Evolutionary conservation across 1,284 basidiomycete genomes (phyloP), one percentile per base, ranked within the genome.

Genomic region (Anthracocystis setariae): DNA sequence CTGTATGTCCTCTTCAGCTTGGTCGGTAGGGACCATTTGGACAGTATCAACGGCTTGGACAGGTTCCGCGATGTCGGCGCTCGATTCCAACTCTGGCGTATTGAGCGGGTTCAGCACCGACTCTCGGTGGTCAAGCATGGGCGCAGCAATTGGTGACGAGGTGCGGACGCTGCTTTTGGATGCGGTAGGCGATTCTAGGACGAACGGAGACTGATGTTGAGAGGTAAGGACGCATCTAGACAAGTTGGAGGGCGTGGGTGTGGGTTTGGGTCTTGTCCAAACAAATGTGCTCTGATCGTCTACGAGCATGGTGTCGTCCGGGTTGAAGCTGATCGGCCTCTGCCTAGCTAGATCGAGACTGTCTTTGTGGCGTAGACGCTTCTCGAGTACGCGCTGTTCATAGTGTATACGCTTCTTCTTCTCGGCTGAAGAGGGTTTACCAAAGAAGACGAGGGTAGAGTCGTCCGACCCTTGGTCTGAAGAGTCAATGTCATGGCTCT

Each of bases 341-440:
- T 53, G 37, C 10, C 70, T 46, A 3, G 73, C 57, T 3, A 74
- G 54, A 43, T 72, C 69, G 29, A 74, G 66, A 29, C 73, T 74
- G 40, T 74, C 73, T 33, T 67, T 72, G 49, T 67, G 68, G 20
- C 58, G 56, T 37, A 74, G 62, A 21, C 66, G 61, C 33, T 66
- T 68, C 23, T 72, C 58, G 15, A 72, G 51, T 3, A 74, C 55
- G 12, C 56, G 53, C 37, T 66, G 57, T 40, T 74, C 73, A 37
- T 74, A 74, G 29, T 69, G 60, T n/a, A 65, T 17, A 20, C 73
- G 60, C 53, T 62, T 67, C 51, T 73, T 67, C 47, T 65, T 59
- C 40, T 74, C 73, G 2, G 64, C 65, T 12, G 63, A 67, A 1
- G 73, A 68, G 1, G 73, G 73, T 39, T 58, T 60, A 12, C 73